Evolutionary conservation across 352 stramenopile genomes (phyloP).

Genomic region (Pythium grandisporangium): DNA sequence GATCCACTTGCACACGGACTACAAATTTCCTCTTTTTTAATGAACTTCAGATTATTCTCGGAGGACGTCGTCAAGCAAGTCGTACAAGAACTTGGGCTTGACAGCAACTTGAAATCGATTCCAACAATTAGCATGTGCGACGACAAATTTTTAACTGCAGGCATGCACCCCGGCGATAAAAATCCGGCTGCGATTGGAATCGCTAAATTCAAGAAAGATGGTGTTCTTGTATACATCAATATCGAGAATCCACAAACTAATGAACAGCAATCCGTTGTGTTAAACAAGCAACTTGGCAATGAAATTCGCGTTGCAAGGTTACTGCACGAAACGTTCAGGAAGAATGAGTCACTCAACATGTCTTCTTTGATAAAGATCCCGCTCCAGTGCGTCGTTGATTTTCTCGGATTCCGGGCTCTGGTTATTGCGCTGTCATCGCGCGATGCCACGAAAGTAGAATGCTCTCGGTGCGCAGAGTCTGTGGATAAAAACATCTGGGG

Average conservation of each 20-base stretch:
- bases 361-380: conserved; percentile 24
- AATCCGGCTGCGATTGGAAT: too few species aligned
- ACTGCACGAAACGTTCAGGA: too few species aligned
- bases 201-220: too few species aligned
- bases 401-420: conserved; percentile 41
- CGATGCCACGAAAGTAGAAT: too few species aligned
- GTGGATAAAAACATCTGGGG: too few species aligned
- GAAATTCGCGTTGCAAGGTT: conserved; percentile 35
- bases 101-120: not conserved
- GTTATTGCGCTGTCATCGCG: conserved; percentile 30
- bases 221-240: too few species aligned
- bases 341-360: too few species aligned
- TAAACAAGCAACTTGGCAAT: conserved; percentile 28
- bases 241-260: too few species aligned
- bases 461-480: too few species aligned
- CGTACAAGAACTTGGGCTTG: not conserved
- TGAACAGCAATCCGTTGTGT: too few species aligned
- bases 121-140: too few species aligned
- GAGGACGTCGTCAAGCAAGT: not conserved
- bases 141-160: not conserved
- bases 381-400: conserved; percentile 50
- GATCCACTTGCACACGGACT: conserved; percentile 1
- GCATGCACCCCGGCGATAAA: too few species aligned
- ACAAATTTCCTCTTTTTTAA: not conserved
- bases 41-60: conserved; percentile 2